Conservation (phyloP, 306 rosid species). For the Pyrus pyrifolia region DNA sequence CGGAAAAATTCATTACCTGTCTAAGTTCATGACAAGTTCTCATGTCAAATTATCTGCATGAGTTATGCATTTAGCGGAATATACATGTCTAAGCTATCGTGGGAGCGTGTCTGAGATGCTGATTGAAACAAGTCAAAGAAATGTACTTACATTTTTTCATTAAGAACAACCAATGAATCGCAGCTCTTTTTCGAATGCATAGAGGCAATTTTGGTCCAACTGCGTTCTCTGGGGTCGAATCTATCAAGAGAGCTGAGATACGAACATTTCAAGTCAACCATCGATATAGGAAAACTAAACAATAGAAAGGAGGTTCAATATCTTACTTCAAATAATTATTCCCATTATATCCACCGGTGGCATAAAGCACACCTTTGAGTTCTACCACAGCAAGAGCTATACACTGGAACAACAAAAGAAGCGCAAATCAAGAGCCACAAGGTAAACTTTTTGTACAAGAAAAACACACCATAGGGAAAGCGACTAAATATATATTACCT, state of each 20-base stretch:
- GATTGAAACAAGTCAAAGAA: neutral
- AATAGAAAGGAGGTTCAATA: neutral
- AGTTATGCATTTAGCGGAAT: too few species aligned
- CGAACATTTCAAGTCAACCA: neutral
- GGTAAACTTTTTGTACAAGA: neutral
- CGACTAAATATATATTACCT: slow-evolving; percentile 32
- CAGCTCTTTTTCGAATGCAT: slow-evolving; percentile 43
- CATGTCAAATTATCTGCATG: too few species aligned
- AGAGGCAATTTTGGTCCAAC: slow-evolving; percentile 50
- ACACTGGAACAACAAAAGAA: neutral
- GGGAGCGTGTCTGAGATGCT: neutral
- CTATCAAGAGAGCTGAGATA: slow-evolving; percentile 64
- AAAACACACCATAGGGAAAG: neutral
- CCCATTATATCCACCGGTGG: slow-evolving; percentile 57
- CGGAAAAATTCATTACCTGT: too few species aligned
- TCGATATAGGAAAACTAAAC: neutral
- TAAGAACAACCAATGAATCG: slow-evolving; percentile 50
- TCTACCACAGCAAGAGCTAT: slow-evolving; percentile 28
- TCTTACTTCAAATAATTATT: slow-evolving; percentile 50
- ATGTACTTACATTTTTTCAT: slow-evolving; percentile 53
- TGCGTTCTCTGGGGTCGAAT: slow-evolving; percentile 80
- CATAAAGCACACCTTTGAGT: slow-evolving; percentile 40
- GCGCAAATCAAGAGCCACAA: neutral
- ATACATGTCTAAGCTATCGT: neutral
- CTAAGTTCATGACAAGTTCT: too few species aligned